These are phyloP conservation scores for Chernovozyma sophiae-reginae DNA, from an alignment of 1,139 yeast genomes.

Conservation along the genomic window DNA sequence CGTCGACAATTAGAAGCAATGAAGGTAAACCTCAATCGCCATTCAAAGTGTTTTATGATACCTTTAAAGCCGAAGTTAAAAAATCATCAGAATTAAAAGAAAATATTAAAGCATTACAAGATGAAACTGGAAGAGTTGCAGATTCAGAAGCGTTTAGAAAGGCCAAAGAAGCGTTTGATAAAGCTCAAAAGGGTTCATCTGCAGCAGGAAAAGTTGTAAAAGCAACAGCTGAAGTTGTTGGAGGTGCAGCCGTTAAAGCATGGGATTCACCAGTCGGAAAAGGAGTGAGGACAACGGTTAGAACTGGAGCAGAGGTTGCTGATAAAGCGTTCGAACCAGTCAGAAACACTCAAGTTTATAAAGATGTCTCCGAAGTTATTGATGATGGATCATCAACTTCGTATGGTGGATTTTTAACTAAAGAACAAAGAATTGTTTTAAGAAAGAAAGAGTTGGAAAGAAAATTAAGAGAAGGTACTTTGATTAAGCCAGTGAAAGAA, in stretches of 20 bases:
- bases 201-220: conserved; percentile 81
- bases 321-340: conserved; percentile 94
- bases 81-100: conserved; percentile 87
- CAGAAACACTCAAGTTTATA: conserved; percentile 83
- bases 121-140: conserved; percentile 92
- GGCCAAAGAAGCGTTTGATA: conserved; percentile 90
- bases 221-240: conserved; percentile 93
- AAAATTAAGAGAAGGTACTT: conserved; percentile 48
- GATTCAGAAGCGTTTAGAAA: conserved; percentile 91
- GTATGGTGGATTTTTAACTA: conserved; percentile 90
- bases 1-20: conserved; percentile 3
- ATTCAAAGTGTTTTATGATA: conserved; percentile 85
- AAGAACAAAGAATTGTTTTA: conserved; percentile 74
- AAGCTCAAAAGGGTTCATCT: conserved; percentile 75
- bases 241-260: conserved; percentile 82
- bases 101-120: conserved; percentile 90
- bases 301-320: conserved; percentile 73
- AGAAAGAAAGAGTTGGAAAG: conserved; percentile 61
- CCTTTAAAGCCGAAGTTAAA: conserved; percentile 87
- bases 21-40: conserved; percentile 56
- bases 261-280: conserved; percentile 97
- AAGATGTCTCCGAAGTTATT: conserved; percentile 82
- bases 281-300: conserved; percentile 79
- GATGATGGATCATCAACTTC: conserved; percentile 87
- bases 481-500: conserved; percentile 64